Evolutionary conservation across 2,329 filamentous ascomycete genomes (phyloP).

Genomic region (Endothia cerciana): DNA sequence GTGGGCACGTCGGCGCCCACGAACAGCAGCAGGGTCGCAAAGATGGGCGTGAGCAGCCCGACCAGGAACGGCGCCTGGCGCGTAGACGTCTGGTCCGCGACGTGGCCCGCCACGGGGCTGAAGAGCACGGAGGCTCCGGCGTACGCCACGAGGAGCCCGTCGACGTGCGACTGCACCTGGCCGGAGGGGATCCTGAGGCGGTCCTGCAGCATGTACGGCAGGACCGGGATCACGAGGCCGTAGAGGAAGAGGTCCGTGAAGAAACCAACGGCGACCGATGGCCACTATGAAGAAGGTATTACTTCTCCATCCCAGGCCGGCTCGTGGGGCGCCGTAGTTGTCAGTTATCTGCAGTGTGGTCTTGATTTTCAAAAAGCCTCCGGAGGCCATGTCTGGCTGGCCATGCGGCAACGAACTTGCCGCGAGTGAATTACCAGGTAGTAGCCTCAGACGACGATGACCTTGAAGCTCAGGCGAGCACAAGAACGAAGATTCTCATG

Average conservation of each 20-base stretch:
- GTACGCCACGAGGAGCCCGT: constrained; percentile 56
- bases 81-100: constrained; percentile 57
- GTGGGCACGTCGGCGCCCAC: constrained; percentile 51
- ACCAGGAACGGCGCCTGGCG: constrained; percentile 61
- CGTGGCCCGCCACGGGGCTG: constrained; percentile 55
- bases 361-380: constrained; percentile 7
- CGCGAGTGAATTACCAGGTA: too few species aligned
- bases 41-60: constrained; percentile 55
- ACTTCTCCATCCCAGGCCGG: constrained; percentile 52
- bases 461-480: background rate
- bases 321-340: constrained; percentile 18
- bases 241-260: constrained; percentile 65
- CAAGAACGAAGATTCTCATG: background rate
- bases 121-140: constrained; percentile 56
- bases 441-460: background rate
- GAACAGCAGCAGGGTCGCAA: constrained; percentile 59
- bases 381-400: constrained; percentile 10
- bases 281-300: constrained; percentile 61
- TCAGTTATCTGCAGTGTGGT: constrained; percentile 20
- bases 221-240: constrained; percentile 59
- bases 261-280: constrained; percentile 58
- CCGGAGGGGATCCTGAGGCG: constrained; percentile 51
- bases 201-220: constrained; percentile 60
- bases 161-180: constrained; percentile 56
- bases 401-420: background rate